These are phyloP conservation scores for Eustoma russellianum DNA, from an alignment of 257 asterid species.

Conservation along the genomic window DNA sequence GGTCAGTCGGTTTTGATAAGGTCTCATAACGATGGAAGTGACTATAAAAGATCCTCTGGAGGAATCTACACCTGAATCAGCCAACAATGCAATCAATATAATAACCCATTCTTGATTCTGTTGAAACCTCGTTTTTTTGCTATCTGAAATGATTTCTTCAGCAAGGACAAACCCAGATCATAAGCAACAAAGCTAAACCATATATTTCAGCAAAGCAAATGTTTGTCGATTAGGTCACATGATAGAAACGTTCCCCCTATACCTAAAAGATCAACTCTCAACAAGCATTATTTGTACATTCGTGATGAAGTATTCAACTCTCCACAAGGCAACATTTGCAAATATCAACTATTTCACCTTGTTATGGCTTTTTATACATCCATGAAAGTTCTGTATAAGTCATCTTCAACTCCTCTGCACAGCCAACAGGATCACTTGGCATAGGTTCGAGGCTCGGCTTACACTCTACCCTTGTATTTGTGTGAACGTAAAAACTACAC, in stretches of 20 bases:
- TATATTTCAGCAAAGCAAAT: no score
- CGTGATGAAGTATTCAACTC: constrained; percentile 3
- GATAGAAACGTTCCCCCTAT: constrained; percentile 14
- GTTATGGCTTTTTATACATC: constrained; percentile 13
- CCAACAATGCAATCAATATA: no score
- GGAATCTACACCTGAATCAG: no score
- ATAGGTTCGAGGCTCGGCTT: constrained; percentile 23
- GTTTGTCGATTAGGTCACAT: constrained; percentile 1
- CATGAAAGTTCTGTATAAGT: constrained; percentile 8
- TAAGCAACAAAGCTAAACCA: no score
- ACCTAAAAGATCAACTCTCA: constrained; percentile 19
- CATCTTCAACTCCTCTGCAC: constrained; percentile 21
- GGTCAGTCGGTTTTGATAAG: no score
- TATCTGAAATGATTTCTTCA: no score
- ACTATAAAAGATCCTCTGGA: no score
- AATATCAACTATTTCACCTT: constrained; percentile 21
- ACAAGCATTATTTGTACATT: constrained; percentile 29
- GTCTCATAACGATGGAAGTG: no score
- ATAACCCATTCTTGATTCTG: no score
- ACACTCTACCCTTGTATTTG: constrained; percentile 16
- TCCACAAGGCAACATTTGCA: constrained; percentile 24
- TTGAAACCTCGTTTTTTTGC: no score
- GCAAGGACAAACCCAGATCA: no score
- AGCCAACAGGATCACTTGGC: constrained; percentile 21
- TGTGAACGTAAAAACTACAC: constrained; percentile 28